Conservation (phyloP, 768 basidiomycete genomes). For the Pholiota molesta region DNA sequence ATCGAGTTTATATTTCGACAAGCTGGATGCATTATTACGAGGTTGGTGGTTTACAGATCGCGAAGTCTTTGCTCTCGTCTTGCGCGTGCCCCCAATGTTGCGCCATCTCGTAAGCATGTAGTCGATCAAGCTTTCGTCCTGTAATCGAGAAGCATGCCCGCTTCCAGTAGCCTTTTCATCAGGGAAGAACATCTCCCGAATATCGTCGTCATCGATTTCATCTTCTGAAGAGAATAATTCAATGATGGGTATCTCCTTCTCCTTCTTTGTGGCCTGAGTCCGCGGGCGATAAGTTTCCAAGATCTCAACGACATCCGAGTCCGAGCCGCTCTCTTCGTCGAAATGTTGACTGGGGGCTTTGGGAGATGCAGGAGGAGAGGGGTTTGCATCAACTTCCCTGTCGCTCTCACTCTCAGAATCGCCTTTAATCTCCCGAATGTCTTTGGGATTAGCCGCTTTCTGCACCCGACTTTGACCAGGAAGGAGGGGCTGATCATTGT, state of each 20-base stretch:
- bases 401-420: conserved; percentile 58
- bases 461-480: conserved; percentile 57
- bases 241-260: neutral
- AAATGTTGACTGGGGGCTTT: conserved; percentile 22
- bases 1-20: conserved; percentile 31
- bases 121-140: conserved; percentile 61
- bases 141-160: conserved; percentile 17
- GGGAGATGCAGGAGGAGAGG: conserved; percentile 9
- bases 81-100: conserved; percentile 20
- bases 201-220: conserved; percentile 23
- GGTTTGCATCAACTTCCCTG: conserved; percentile 25
- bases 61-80: neutral
- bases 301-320: conserved; percentile 17
- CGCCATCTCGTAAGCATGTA: conserved; percentile 63
- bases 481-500: conserved; percentile 38
- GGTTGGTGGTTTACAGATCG: neutral
- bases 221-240: conserved; percentile 8
- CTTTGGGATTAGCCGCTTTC: conserved; percentile 31
- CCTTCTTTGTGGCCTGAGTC: neutral
- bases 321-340: conserved; percentile 32
- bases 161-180: conserved; percentile 2
- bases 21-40: neutral
- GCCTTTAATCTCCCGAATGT: conserved; percentile 50
- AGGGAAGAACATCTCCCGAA: conserved; percentile 11
- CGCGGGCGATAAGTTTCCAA: conserved; percentile 10